Evolutionary conservation across 306 rosid genomes (phyloP), one percentile per base, ranked within the genome.

Genomic region (Pyrus bretschneideri): DNA sequence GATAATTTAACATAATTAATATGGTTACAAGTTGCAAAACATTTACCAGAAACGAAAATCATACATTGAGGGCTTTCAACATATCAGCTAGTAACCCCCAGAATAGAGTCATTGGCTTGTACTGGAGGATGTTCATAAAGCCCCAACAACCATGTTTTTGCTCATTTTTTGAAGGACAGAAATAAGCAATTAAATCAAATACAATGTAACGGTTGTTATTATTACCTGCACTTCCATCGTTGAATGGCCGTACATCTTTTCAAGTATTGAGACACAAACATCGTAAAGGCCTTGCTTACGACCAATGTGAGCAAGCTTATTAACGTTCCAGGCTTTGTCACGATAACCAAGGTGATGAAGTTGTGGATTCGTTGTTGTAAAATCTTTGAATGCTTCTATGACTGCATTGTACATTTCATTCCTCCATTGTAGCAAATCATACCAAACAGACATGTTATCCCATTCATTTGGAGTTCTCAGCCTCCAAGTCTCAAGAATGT

Each of bases 201-300:
- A 25, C 46, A 13, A 72, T 18, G 55, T 3, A 44, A 15, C 30
- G 11, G 63, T 62, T 30, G 25, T 14, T 45, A 59, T 21, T 4
- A 79, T 73, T 88, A 96, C 99, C 99, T 96, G 99, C 80, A 93
- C 99, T 88, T 96, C 99, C 99, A 96, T 96, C 76, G 98, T 92
- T 67, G 96, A 82, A 85, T 91, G 97, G 64, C 99, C 99, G 59
- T 96, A 96, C 92, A 96, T 87, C 83, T 91, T 96, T 58, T 92
- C 99, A 59, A 96, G 97, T 81, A 91, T 86, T 79, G 85, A 75
- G 78, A 93, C 99, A 73, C 99, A 96, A 78, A 96, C 99, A 81
- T 96, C 99, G 78, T 70, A 81, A 49, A 96, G 92, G 80, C 99
- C 99, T 82, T 96, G 99, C 83, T 88, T 92, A 69, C 97, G 93